Evolutionary conservation across 805 yeast species (phyloP).

Genomic region (Priceomyces medius): DNA sequence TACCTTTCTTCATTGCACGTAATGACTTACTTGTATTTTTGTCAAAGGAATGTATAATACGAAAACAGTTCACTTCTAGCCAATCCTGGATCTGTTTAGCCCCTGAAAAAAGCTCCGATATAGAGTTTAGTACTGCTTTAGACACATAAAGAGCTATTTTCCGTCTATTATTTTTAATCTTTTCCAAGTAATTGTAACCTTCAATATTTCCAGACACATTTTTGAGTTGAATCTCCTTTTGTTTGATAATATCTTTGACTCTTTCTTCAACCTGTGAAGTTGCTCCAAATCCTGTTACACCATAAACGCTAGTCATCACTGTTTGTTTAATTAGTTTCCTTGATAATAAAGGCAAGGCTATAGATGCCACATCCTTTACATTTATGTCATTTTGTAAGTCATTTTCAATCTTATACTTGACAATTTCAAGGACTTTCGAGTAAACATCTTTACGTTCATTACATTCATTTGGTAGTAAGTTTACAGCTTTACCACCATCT

Average conservation of each 20-base stretch:
- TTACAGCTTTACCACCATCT: constrained; percentile 40
- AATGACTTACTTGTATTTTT: constrained; percentile 9
- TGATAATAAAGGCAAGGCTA: constrained; percentile 17
- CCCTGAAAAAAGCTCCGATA: constrained; percentile 29
- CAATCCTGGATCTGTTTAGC: constrained; percentile 37
- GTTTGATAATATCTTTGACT: constrained; percentile 21
- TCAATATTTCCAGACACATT: background rate
- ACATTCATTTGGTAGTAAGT: constrained; percentile 23
- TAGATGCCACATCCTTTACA: constrained; percentile 12
- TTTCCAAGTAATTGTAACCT: background rate
- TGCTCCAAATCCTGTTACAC: constrained; percentile 41
- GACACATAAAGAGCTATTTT: constrained; percentile 19
- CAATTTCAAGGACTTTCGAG: constrained; percentile 27
- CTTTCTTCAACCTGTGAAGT: constrained; percentile 27
- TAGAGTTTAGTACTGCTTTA: constrained; percentile 20
- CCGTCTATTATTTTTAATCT: background rate
- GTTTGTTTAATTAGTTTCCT: constrained; percentile 41
- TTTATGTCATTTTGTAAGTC: constrained; percentile 2
- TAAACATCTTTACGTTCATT: constrained; percentile 30
- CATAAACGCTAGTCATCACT: constrained; percentile 47
- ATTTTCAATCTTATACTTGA: constrained; percentile 14
- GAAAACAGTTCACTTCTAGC: constrained; percentile 28
- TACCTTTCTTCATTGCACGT: constrained; percentile 4
- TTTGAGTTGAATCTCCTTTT: constrained; percentile 2
- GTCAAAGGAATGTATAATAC: constrained; percentile 30